Conservation (phyloP, 306 rosid species). For the Pyrus communis region DNA sequence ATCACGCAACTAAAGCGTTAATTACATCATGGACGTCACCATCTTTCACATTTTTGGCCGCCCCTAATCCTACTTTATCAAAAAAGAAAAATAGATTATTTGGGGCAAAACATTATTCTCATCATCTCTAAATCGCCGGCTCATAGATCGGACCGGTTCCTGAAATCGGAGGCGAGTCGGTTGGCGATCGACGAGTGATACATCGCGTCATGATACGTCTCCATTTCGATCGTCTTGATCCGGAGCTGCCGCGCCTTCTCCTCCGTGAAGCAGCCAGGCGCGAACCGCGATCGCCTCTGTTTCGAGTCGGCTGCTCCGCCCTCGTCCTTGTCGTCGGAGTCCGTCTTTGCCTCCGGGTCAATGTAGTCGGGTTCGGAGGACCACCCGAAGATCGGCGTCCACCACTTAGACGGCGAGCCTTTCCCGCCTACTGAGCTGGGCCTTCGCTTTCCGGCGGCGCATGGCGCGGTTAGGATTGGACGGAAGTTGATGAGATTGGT, state of each 20-base stretch:
- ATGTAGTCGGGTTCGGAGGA: slow-evolving; percentile 86
- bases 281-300: slow-evolving; percentile 26
- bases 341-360: slow-evolving; percentile 25
- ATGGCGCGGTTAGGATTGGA: slow-evolving; percentile 32
- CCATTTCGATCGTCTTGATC: slow-evolving; percentile 45
- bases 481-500: slow-evolving; percentile 31
- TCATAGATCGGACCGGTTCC: slow-evolving; percentile 36
- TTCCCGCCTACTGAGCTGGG: slow-evolving; percentile 30
- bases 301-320: slow-evolving; percentile 15
- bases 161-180: slow-evolving; percentile 79
- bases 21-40: background rate
- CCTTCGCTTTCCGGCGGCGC: slow-evolving; percentile 27
- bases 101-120: background rate
- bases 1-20: background rate
- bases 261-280: slow-evolving; percentile 73
- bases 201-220: slow-evolving; percentile 77
- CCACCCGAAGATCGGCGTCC: slow-evolving; percentile 74
- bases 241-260: slow-evolving; percentile 88
- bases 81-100: background rate
- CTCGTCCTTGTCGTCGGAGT: slow-evolving; percentile 6
- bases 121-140: background rate
- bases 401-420: slow-evolving; percentile 54
- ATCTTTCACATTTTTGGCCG: background rate
- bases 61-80: slow-evolving; percentile 3
- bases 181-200: slow-evolving; percentile 93